Percentiles rank a stretch among this genome's conserved stretches.
Conservation (phyloP, 2,329 filamentous ascomycete species). For the Penicillium polonicum region DNA sequence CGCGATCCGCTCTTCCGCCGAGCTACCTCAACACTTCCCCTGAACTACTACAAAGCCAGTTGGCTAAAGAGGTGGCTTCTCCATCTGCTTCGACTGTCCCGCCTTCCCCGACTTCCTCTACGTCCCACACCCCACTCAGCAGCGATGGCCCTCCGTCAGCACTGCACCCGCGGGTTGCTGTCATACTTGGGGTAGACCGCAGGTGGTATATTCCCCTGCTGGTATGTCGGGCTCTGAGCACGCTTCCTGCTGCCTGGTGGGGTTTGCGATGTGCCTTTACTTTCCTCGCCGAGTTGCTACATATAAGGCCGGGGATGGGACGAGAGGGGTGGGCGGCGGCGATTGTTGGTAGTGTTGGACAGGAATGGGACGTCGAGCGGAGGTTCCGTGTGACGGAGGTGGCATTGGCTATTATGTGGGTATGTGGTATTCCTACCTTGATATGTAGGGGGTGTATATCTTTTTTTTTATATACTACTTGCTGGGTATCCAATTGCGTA, state of each 20-base stretch:
- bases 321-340: constrained; percentile 43
- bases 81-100: constrained; percentile 27
- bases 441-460: constrained; percentile 18
- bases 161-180: constrained; percentile 74
- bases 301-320: constrained; percentile 45
- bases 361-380: constrained; percentile 47
- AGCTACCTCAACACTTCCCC: constrained; percentile 14
- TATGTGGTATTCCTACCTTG: constrained; percentile 41
- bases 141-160: constrained; percentile 37
- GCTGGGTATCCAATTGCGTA: background rate
- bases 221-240: constrained; percentile 68
- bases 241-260: constrained; percentile 70
- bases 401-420: constrained; percentile 71
- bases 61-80: constrained; percentile 34
- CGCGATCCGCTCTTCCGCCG: constrained; percentile 15
- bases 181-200: constrained; percentile 70
- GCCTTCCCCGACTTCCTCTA: constrained; percentile 32
- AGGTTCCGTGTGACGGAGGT: constrained; percentile 65
- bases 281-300: constrained; percentile 64
- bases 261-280: constrained; percentile 67
- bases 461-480: constrained; percentile 20
- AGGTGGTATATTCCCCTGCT: constrained; percentile 73
- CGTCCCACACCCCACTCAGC: constrained; percentile 29
- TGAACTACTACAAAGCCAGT: constrained; percentile 14
- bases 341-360: constrained; percentile 38